These are phyloP conservation scores for Phytophthora brassicae DNA, from an alignment of 352 stramenopile species.

Conservation along the genomic window DNA sequence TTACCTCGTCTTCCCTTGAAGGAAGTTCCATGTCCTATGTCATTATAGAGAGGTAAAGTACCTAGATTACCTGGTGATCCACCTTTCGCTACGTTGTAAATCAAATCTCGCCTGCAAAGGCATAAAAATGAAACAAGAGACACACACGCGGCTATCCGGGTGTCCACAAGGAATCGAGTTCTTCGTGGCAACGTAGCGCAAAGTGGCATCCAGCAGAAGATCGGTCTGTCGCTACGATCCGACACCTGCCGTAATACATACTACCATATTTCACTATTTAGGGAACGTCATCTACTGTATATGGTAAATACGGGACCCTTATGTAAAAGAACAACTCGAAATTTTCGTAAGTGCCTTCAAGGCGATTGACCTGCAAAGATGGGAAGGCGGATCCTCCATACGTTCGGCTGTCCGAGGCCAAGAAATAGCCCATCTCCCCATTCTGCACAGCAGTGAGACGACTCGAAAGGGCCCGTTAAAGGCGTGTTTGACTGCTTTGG, in stretches of 20 bases:
- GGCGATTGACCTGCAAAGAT: slow-evolving; percentile 14
- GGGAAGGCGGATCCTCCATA: slow-evolving; percentile 14
- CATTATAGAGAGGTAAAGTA: no score
- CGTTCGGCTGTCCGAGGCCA: slow-evolving; percentile 11
- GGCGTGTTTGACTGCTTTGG: no score
- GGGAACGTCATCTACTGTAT: no score
- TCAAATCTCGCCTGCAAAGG: slow-evolving; percentile 26
- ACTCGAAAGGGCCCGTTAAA: not conserved
- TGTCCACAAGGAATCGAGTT: slow-evolving; percentile 27
- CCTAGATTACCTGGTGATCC: no score
- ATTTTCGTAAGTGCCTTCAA: slow-evolving; percentile 18
- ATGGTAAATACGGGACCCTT: not conserved
- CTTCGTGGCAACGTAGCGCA: slow-evolving; percentile 24
- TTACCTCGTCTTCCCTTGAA: slow-evolving; percentile 1
- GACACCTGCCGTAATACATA: slow-evolving; percentile 28
- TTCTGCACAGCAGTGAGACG: slow-evolving; percentile 18
- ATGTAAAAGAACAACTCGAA: slow-evolving; percentile 11
- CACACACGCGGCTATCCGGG: slow-evolving; percentile 16
- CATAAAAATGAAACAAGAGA: slow-evolving; percentile 15
- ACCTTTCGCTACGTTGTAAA: slow-evolving; percentile 25
- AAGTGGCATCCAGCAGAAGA: slow-evolving; percentile 23
- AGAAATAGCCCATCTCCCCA: slow-evolving; percentile 19
- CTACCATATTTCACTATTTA: not conserved
- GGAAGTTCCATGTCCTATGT: no score
- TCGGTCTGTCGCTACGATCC: slow-evolving; percentile 28